Conservation (phyloP, 2,329 filamentous ascomycete genomes). For the Alternaria dauci region DNA sequence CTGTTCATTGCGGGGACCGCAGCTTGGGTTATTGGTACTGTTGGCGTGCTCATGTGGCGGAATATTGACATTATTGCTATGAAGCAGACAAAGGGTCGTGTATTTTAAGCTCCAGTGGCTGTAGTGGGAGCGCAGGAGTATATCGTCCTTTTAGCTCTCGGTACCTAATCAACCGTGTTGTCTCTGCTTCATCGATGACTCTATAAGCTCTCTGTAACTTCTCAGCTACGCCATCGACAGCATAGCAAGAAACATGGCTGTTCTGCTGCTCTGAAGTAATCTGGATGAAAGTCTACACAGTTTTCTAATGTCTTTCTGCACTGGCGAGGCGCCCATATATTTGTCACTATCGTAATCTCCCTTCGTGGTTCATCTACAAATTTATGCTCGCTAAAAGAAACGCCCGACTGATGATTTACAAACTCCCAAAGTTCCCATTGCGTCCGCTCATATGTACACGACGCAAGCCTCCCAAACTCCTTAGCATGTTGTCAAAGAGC, state of each 20-base stretch:
- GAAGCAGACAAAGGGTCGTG: conserved; percentile 60
- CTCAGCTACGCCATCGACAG: background rate
- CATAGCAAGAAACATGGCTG: no score
- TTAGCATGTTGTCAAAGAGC: background rate
- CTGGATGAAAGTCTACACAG: background rate
- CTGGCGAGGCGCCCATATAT: background rate
- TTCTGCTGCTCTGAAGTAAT: background rate
- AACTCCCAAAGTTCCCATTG: background rate
- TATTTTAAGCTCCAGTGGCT: conserved; percentile 51
- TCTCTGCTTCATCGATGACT: background rate
- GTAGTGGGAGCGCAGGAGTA: background rate
- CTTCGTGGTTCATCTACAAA: background rate
- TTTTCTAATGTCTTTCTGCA: background rate
- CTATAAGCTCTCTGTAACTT: background rate
- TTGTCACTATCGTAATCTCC: background rate
- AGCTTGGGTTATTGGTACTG: conserved; percentile 30
- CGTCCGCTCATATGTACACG: background rate
- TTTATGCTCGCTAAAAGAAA: background rate
- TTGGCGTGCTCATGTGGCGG: conserved; percentile 56
- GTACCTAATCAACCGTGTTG: background rate
- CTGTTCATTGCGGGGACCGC: conserved; percentile 42
- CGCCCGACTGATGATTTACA: background rate
- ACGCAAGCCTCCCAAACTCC: background rate
- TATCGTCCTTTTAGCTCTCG: no score
- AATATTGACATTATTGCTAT: conserved; percentile 57